Conservation (phyloP, 306 rosid genomes). For the Quercus dentata region DNA sequence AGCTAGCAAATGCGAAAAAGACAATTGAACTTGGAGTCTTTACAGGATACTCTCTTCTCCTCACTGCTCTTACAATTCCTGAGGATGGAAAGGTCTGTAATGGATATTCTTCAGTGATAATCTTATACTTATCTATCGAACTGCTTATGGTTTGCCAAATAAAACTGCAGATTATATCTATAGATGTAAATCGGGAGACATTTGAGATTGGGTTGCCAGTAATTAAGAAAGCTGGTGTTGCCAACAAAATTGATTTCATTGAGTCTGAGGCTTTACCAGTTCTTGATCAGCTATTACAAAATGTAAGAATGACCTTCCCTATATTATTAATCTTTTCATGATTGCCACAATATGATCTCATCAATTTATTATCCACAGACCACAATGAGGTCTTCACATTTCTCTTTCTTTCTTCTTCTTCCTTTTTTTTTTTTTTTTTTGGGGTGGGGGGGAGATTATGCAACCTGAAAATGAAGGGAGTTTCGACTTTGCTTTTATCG, state of each 20-base stretch:
- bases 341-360: not conserved
- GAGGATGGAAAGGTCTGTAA: slow-evolving; percentile 49
- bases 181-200: slow-evolving; percentile 38
- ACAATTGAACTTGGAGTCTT: slow-evolving; percentile 61
- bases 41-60: slow-evolving; percentile 71
- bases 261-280: slow-evolving; percentile 55
- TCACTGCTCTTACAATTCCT: slow-evolving; percentile 57
- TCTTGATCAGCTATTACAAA: slow-evolving; percentile 46
- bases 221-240: slow-evolving; percentile 58
- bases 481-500: slow-evolving; percentile 55
- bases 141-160: not conserved
- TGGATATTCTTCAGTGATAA: not conserved
- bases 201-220: slow-evolving; percentile 60
- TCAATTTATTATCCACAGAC: not conserved
- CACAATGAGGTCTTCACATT: not conserved
- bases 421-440: too few relatives aligned
- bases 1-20: slow-evolving; percentile 22
- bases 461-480: slow-evolving; percentile 41
- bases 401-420: not conserved
- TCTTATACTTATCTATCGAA: not conserved
- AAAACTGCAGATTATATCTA: slow-evolving; percentile 47
- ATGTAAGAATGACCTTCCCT: slow-evolving; percentile 23
- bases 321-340: not conserved
- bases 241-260: slow-evolving; percentile 55
- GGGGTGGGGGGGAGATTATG: not conserved